Conservation (phyloP, 108 stramenopile genomes). For the Skeletonema costatum region DNA sequence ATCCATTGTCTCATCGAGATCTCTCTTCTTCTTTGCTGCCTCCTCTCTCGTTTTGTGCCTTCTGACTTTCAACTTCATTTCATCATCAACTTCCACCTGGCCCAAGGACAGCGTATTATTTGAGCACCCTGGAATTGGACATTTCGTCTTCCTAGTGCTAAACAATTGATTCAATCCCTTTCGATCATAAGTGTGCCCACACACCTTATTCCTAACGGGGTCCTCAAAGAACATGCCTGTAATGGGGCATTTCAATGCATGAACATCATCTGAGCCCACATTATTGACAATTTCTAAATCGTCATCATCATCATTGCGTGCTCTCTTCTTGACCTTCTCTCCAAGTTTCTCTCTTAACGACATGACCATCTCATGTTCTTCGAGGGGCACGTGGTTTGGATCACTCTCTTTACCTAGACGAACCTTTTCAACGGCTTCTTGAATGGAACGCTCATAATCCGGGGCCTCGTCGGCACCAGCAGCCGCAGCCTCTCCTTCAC, state of each 20-base stretch:
- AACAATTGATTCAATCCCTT: constrained; percentile 56
- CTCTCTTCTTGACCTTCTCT: constrained; percentile 41
- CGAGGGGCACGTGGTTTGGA: constrained; percentile 4
- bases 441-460: constrained; percentile 44
- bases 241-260: constrained; percentile 66
- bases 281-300: constrained; percentile 37
- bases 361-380: constrained; percentile 24
- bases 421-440: constrained; percentile 29
- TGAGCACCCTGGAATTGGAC: constrained; percentile 71
- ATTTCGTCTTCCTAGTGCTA: constrained; percentile 30
- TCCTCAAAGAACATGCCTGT: constrained; percentile 59
- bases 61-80: constrained; percentile 55
- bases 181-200: constrained; percentile 61
- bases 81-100: constrained; percentile 61
- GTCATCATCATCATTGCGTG: constrained; percentile 45
- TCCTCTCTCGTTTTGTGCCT: constrained; percentile 55
- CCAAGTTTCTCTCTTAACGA: constrained; percentile 26
- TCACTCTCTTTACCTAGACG: constrained; percentile 18
- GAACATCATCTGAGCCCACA: constrained; percentile 11
- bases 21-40: constrained; percentile 35
- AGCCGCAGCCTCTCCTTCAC: neutral
- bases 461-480: constrained; percentile 25
- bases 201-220: constrained; percentile 69
- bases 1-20: constrained; percentile 36
- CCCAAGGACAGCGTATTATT: constrained; percentile 35